Evolutionary conservation across 2,329 filamentous ascomycete genomes (phyloP).

Genomic region (Botrytis squamosa): DNA sequence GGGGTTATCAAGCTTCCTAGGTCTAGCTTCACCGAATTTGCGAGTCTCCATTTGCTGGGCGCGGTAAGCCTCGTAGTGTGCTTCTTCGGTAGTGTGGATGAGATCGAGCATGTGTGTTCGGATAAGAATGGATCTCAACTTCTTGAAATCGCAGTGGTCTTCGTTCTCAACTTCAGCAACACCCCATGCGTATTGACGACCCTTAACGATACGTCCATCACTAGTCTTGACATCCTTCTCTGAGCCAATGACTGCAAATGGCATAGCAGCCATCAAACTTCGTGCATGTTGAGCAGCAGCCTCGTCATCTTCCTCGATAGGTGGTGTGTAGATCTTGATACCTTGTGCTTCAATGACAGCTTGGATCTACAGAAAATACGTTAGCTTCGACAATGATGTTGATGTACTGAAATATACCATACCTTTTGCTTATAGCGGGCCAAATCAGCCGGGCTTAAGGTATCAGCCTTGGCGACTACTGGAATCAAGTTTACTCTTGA

Average conservation of each 20-base stretch:
- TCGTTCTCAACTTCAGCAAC: constrained; percentile 99
- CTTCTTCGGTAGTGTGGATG: constrained; percentile 98
- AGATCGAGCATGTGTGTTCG: constrained; percentile 99
- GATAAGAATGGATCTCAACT: constrained; percentile 97
- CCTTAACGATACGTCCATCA: constrained; percentile 96
- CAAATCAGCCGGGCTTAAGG: constrained; percentile 87
- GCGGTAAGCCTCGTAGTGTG: constrained; percentile 98
- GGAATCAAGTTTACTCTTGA: constrained; percentile 98
- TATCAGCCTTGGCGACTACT: constrained; percentile 98
- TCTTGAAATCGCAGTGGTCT: constrained; percentile 99
- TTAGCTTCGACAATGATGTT: constrained; percentile 35
- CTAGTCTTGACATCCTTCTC: constrained; percentile 98
- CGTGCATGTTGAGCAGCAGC: constrained; percentile 92
- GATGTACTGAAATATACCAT: constrained; percentile 42
- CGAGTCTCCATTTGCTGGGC: constrained; percentile 99
- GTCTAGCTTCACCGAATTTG: constrained; percentile 97
- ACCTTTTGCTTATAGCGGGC: constrained; percentile 94
- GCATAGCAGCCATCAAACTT: constrained; percentile 94
- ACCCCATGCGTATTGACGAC: constrained; percentile 98
- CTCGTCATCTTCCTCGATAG: constrained; percentile 97
- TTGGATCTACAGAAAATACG: constrained; percentile 63
- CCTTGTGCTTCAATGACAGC: constrained; percentile 96
- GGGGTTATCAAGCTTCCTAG: constrained; percentile 98
- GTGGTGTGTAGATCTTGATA: constrained; percentile 99
- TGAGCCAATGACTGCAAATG: constrained; percentile 96